These are phyloP conservation scores for Phytopythium vexans DNA, from an alignment of 352 stramenopile species.

Conservation along the genomic window DNA sequence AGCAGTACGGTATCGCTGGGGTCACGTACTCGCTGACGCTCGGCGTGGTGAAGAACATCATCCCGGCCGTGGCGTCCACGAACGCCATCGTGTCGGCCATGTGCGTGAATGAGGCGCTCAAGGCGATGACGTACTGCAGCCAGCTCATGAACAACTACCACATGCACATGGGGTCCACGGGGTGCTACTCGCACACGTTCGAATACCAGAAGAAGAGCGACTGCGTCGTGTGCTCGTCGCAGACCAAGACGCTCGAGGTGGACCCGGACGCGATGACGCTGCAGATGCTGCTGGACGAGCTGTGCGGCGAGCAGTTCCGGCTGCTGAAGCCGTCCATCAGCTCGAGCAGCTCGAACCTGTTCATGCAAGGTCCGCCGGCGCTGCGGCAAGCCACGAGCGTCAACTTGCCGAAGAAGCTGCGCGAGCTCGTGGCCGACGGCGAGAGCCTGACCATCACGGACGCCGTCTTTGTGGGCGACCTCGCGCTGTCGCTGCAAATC, in stretches of 20 bases:
- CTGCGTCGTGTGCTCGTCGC: constrained; percentile 85
- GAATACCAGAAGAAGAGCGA: constrained; percentile 92
- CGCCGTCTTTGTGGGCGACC: constrained; percentile 85
- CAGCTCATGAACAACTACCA: constrained; percentile 98
- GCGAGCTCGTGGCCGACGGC: constrained; percentile 84
- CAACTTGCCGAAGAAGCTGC: constrained; percentile 91
- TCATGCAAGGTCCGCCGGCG: constrained; percentile 75
- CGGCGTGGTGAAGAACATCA: constrained; percentile 99
- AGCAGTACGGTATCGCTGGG: constrained; percentile 93
- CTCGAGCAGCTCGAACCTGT: constrained; percentile 57
- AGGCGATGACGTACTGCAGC: constrained; percentile 95
- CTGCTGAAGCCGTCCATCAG: constrained; percentile 74
- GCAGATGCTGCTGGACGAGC: constrained; percentile 60
- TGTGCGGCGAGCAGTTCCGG: constrained; percentile 56
- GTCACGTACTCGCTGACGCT: constrained; percentile 97
- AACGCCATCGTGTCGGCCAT: constrained; percentile 96
- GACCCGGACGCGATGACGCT: constrained; percentile 49
- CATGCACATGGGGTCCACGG: constrained; percentile 96
- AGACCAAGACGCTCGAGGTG: constrained; percentile 57
- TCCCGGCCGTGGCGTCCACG: constrained; percentile 95
- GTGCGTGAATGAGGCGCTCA: constrained; percentile 97
- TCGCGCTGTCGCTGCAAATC: constrained; percentile 72
- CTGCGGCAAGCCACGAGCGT: constrained; percentile 88
- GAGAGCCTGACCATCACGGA: constrained; percentile 94
- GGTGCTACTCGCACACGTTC: constrained; percentile 97